Base-by-base conservation (phyloP, 75 land plant genomes). In the Picea sitchensis region DNA sequence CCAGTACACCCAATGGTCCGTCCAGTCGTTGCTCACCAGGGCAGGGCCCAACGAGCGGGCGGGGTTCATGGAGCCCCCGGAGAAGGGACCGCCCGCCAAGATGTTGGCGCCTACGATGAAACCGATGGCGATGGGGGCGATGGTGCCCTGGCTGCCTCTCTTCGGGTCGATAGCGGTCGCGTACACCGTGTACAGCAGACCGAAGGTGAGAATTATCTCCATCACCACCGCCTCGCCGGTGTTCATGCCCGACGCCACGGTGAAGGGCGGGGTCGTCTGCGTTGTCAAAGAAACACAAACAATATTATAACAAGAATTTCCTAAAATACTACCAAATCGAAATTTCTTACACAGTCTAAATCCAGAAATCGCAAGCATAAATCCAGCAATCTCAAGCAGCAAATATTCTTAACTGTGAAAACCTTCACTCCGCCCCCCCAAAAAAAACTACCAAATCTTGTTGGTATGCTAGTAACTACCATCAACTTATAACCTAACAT, bases 1-100 rank as follows among this genome's bases (percentile, higher is more conserved):
- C 90, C 90, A 88, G 90, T 86, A 88, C 21, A 88, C 80, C 90
- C 90, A 88, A 58, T 88, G 90, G 88, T 88, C 38, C 64, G 73
- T 61, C 81, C 82, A 88, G 81, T 63, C 41, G 77, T 76, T 75
- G 73, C 79, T 76, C 17, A 86, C 81, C 18, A 86, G 38, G 5
- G 88, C 82, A 21, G 88, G 90, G 54, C 88, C 90, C 65, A 88
- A 86, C 26, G 86, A 51, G 38, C 89, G 74, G 8, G 83, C 88
- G 17, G 90, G 90, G 74, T 88, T 88, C 90, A 86, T 86, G 73
- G 88, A 82, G 3, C 71, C 89, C 57, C 89, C 89, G 11, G 78
- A 78, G 77, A 82, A 87, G 5, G 84, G 79, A 23, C 82, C 89
- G 56, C 56, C 86, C 65, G 77, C 88, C 14, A 88, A 76, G 82